Percentiles rank a stretch among this genome's conserved stretches.
phyloP scores from a whole-genome alignment of 1,139 yeast genomes.

The Magnusiomyces fungicola region DNA sequence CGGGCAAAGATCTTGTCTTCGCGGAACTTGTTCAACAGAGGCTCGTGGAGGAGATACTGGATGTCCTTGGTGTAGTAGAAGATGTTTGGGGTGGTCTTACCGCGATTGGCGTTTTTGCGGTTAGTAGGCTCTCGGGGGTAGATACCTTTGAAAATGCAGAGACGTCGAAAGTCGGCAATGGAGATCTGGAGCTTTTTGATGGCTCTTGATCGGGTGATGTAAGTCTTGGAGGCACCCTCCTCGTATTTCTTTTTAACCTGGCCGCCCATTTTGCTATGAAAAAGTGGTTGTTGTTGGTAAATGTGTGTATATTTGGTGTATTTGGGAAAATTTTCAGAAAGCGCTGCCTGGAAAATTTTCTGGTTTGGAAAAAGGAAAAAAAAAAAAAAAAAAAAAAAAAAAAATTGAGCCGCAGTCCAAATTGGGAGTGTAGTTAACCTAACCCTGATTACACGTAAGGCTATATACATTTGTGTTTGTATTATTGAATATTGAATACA shows the following conservation, averaged over 20 bases:
- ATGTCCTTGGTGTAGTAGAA: slow-evolving; percentile 93
- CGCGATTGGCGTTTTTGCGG: slow-evolving; percentile 95
- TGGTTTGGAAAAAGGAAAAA: neutral
- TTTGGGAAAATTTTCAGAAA: no score
- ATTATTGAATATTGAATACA: no score
- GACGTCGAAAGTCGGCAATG: slow-evolving; percentile 94
- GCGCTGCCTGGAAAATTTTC: neutral
- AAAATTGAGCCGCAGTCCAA: neutral
- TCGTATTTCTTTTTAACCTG: slow-evolving; percentile 9
- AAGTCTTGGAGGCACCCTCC: slow-evolving; percentile 37
- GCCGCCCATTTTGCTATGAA: slow-evolving; percentile 12
- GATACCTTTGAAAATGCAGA: slow-evolving; percentile 91
- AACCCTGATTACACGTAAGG: no score
- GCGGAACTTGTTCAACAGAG: slow-evolving; percentile 83
- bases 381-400: neutral
- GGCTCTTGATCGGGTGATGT: slow-evolving; percentile 92
- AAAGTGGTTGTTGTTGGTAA: slow-evolving; percentile 36
- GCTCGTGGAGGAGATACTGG: slow-evolving; percentile 92
- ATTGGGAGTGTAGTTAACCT: neutral
- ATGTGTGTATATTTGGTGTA: no score
- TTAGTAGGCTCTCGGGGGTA: slow-evolving; percentile 92
- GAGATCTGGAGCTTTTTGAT: slow-evolving; percentile 87
- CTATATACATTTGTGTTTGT: no score
- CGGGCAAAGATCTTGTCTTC: slow-evolving; percentile 93
- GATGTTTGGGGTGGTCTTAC: slow-evolving; percentile 92